Percentiles rank a stretch among this genome's conserved stretches.
Conservation (phyloP, 345 rosid species). For the Boechera divaricarpa region DNA sequence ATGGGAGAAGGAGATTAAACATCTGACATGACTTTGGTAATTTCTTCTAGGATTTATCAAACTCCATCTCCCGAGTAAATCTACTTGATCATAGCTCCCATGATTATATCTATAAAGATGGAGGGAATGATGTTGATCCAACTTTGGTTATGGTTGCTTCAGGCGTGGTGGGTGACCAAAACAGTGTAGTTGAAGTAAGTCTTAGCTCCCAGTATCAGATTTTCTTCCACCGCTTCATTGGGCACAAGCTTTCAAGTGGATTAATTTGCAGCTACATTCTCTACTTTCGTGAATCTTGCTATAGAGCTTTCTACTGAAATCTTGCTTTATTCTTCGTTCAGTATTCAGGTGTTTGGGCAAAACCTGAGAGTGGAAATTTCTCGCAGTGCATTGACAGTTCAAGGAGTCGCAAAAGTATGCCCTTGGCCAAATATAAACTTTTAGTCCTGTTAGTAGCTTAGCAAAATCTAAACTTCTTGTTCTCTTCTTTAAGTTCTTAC, state of each 20-base stretch:
- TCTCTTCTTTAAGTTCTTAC: slow-evolving; percentile 34
- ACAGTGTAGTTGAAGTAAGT: slow-evolving; percentile 62
- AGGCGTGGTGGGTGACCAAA: slow-evolving; percentile 41
- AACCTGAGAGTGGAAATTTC: slow-evolving; percentile 81
- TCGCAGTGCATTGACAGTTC: slow-evolving; percentile 69
- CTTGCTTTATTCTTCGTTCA: slow-evolving; percentile 48
- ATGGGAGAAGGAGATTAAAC: slow-evolving; percentile 1
- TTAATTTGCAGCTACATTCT: neutral
- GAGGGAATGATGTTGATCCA: slow-evolving; percentile 55
- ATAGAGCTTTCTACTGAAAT: neutral
- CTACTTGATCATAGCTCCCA: slow-evolving; percentile 50
- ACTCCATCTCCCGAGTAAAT: slow-evolving; percentile 44
- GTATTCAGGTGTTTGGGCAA: slow-evolving; percentile 85
- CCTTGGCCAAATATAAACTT: neutral
- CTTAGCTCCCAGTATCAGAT: neutral
- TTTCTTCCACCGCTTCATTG: neutral
- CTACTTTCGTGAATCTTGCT: neutral
- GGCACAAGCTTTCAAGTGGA: slow-evolving; percentile 19
- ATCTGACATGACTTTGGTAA: neutral
- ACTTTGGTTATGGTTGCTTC: slow-evolving; percentile 54
- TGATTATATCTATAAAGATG: slow-evolving; percentile 50
- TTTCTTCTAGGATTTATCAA: slow-evolving; percentile 51
- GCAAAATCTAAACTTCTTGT: neutral
- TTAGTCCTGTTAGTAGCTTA: slow-evolving; percentile 20
- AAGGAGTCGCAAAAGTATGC: slow-evolving; percentile 69